Evolutionary conservation across 1,284 basidiomycete genomes (phyloP).

Genomic region (Paramarasmius palmivorus): DNA sequence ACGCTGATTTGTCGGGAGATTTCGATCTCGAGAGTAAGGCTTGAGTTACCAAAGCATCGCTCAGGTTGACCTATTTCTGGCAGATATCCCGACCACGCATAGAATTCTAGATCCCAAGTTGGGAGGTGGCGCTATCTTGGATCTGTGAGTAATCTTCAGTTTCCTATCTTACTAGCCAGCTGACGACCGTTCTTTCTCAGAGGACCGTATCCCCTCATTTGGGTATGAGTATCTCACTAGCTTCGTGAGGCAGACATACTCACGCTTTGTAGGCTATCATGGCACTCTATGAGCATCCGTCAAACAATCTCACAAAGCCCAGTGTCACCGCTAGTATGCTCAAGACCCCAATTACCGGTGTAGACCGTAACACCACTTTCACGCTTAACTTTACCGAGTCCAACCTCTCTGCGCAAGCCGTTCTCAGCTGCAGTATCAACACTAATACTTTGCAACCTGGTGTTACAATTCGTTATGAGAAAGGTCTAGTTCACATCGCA

Average conservation of each 20-base stretch:
- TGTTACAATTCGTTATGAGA: slow-evolving; percentile 66
- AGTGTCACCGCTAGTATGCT: slow-evolving; percentile 63
- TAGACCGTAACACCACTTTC: slow-evolving; percentile 80
- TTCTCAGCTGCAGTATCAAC: slow-evolving; percentile 66
- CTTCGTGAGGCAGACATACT: slow-evolving; percentile 3
- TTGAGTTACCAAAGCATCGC: neutral
- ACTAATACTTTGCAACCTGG: slow-evolving; percentile 44
- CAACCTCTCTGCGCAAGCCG: slow-evolving; percentile 61
- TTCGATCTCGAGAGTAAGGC: slow-evolving; percentile 71
- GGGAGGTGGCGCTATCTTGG: slow-evolving; percentile 85
- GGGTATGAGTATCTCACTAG: slow-evolving; percentile 45
- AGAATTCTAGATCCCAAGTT: slow-evolving; percentile 80
- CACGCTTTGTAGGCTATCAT: slow-evolving; percentile 58
- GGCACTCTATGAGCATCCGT: slow-evolving; percentile 77
- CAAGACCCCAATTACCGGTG: slow-evolving; percentile 75
- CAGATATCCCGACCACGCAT: slow-evolving; percentile 69
- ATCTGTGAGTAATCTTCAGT: slow-evolving; percentile 54
- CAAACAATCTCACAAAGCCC: slow-evolving; percentile 60
- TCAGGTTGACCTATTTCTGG: neutral
- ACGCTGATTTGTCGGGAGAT: slow-evolving; percentile 75
- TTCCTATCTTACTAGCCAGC: neutral
- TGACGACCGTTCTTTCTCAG: slow-evolving; percentile 33
- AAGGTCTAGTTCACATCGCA: slow-evolving; percentile 63
- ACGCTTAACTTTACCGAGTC: slow-evolving; percentile 66
- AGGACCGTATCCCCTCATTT: slow-evolving; percentile 82